Conservation (phyloP, 148 eudicot species). For the Salicornia ramosissima region DNA sequence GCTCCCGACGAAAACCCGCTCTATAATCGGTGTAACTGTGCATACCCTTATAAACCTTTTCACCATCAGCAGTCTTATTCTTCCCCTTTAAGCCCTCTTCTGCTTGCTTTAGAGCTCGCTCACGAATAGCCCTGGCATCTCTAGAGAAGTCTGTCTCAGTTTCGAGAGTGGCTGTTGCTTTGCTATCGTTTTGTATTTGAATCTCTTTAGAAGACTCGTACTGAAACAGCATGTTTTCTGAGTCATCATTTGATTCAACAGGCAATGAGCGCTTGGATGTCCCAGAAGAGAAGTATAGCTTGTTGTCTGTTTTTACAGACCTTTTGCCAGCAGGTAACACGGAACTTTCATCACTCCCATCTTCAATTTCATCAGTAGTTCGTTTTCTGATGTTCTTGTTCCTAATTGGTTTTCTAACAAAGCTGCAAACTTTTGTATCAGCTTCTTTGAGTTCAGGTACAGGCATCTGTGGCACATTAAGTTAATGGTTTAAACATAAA, state of each 20-base stretch:
- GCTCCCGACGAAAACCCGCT: conserved; percentile 94
- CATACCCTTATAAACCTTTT: conserved; percentile 73
- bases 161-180: conserved; percentile 90
- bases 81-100: conserved; percentile 31
- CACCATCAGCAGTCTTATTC: conserved; percentile 33
- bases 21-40: conserved; percentile 84
- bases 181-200: conserved; percentile 73
- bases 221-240: conserved; percentile 43
- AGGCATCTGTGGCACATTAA: too few relatives aligned
- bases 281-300: conserved; percentile 59
- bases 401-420: conserved; percentile 71
- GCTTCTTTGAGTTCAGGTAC: too few relatives aligned
- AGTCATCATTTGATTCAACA: conserved; percentile 34
- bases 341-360: conserved; percentile 43
- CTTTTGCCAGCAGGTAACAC: conserved; percentile 41
- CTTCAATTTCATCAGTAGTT: conserved; percentile 35
- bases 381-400: conserved; percentile 77
- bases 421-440: conserved; percentile 86
- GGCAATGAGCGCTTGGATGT: conserved; percentile 31
- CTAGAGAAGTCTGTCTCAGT: conserved; percentile 80
- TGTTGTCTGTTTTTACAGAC: conserved; percentile 40
- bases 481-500: too few relatives aligned
- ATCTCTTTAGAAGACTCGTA: conserved; percentile 77
- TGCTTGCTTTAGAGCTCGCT: conserved; percentile 79
- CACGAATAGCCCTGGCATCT: conserved; percentile 83